Evolutionary conservation across 257 asterid genomes (phyloP).

Genomic region (Rhazya stricta): DNA sequence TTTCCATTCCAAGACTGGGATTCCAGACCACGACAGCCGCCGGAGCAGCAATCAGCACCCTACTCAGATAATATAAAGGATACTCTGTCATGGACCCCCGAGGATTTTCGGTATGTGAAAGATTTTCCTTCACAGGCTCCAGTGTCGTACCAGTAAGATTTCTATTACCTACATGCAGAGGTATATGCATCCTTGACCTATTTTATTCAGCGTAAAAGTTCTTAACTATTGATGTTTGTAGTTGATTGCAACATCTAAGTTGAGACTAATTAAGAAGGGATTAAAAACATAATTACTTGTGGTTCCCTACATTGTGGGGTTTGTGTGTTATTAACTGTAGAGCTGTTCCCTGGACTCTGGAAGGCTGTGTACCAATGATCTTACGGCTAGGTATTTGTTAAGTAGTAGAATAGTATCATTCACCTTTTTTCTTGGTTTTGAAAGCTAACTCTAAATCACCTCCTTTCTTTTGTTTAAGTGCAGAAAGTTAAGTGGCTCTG

Average conservation of each 20-base stretch:
- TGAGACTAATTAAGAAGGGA: background rate
- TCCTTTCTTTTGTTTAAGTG: conserved; percentile 29
- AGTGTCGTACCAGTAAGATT: conserved; percentile 39
- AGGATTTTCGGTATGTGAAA: conserved; percentile 76
- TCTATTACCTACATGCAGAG: background rate
- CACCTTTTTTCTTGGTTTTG: background rate
- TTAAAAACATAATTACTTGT: background rate
- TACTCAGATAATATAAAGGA: conserved; percentile 15
- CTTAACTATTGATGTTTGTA: background rate
- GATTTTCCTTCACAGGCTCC: conserved; percentile 47
- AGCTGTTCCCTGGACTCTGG: background rate
- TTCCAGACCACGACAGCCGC: conserved; percentile 15
- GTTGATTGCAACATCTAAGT: background rate
- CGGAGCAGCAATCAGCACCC: conserved; percentile 14
- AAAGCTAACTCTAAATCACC: background rate
- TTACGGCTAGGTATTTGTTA: background rate
- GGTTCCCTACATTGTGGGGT: background rate
- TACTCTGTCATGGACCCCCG: conserved; percentile 50
- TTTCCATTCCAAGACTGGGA: conserved; percentile 12
- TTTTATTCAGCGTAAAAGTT: background rate
- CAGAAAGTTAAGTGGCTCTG: conserved; percentile 82
- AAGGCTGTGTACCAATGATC: background rate
- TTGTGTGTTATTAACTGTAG: background rate
- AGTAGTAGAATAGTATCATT: background rate
- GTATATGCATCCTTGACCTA: background rate